phyloP scores from a whole-genome alignment of 75 land plant species.

The Larix kaempferi region DNA sequence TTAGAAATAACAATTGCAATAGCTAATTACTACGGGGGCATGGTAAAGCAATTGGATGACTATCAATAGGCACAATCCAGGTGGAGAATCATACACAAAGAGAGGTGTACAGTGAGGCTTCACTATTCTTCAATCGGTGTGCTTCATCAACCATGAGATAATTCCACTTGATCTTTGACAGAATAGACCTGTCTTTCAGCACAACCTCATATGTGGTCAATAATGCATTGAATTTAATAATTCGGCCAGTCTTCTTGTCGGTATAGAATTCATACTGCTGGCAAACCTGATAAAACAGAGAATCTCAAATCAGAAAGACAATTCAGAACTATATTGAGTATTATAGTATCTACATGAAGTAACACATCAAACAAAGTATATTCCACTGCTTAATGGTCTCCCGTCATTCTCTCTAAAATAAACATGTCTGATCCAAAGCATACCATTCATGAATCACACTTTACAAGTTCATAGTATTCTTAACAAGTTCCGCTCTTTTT shows the following conservation, averaged over 20 bases:
- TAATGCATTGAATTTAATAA: constrained; percentile 74
- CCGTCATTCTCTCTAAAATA: too few species aligned
- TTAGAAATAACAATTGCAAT: not conserved
- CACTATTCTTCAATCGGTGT: constrained; percentile 96
- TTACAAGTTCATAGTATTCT: too few species aligned
- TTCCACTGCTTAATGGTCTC: too few species aligned
- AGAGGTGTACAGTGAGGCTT: constrained; percentile 87
- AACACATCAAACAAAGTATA: too few species aligned
- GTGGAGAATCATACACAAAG: constrained; percentile 48
- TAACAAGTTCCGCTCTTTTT: too few species aligned
- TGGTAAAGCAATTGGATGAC: not conserved
- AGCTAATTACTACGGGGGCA: too few species aligned
- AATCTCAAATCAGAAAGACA: too few species aligned
- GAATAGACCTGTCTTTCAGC: constrained; percentile 81
- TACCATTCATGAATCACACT: too few species aligned
- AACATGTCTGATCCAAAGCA: too few species aligned
- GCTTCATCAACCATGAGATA: constrained; percentile 99
- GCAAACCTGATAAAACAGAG: constrained; percentile 58
- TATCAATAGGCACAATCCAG: not conserved
- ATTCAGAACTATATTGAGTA: too few species aligned
- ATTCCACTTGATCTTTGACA: constrained; percentile 92
- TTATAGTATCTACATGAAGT: too few species aligned
- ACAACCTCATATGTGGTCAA: constrained; percentile 97
- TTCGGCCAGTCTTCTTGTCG: constrained; percentile 60
- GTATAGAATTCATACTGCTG: constrained; percentile 88